These are phyloP conservation scores for Spongispora temasekensis DNA, from an alignment of 1,284 basidiomycete genomes.

Conservation along the genomic window DNA sequence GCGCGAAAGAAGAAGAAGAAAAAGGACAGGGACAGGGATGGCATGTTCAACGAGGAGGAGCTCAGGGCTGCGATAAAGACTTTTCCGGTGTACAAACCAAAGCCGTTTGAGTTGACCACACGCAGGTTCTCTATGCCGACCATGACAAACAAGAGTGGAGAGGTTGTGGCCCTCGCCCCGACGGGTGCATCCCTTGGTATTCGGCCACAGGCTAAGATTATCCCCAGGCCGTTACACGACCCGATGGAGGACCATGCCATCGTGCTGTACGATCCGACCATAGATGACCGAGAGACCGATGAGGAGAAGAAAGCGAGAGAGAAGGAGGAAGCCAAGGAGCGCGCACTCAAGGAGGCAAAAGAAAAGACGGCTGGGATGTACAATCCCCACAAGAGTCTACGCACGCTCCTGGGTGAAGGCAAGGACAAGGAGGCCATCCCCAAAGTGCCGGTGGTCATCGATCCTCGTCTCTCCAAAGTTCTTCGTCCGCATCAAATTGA, in stretches of 20 bases:
- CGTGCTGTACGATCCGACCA: slow-evolving; percentile 95
- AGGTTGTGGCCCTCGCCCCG: slow-evolving; percentile 62
- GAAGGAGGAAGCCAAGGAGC: slow-evolving; percentile 69
- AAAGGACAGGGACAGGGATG: slow-evolving; percentile 52
- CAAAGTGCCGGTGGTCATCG: slow-evolving; percentile 97
- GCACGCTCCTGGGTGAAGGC: slow-evolving; percentile 78
- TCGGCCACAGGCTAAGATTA: slow-evolving; percentile 79
- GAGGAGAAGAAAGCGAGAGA: slow-evolving; percentile 73
- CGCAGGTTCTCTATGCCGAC: slow-evolving; percentile 85
- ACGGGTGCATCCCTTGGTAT: slow-evolving; percentile 85
- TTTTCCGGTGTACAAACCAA: slow-evolving; percentile 84
- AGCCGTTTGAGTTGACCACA: slow-evolving; percentile 66
- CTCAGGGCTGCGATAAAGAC: slow-evolving; percentile 64
- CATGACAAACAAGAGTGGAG: slow-evolving; percentile 82
- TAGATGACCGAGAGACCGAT: slow-evolving; percentile 88
- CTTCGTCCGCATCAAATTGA: slow-evolving; percentile 97
- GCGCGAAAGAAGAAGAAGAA: slow-evolving; percentile 61
- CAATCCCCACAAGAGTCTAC: slow-evolving; percentile 93
- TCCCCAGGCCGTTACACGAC: slow-evolving; percentile 92
- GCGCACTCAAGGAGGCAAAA: slow-evolving; percentile 62
- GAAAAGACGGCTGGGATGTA: slow-evolving; percentile 70
- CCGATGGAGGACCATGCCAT: slow-evolving; percentile 98
- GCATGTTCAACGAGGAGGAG: slow-evolving; percentile 57
- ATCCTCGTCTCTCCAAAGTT: slow-evolving; percentile 85
- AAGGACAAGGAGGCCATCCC: slow-evolving; percentile 64